Base-by-base conservation (phyloP, 495 filamentous ascomycete genomes). In the Penicillium angulare region DNA sequence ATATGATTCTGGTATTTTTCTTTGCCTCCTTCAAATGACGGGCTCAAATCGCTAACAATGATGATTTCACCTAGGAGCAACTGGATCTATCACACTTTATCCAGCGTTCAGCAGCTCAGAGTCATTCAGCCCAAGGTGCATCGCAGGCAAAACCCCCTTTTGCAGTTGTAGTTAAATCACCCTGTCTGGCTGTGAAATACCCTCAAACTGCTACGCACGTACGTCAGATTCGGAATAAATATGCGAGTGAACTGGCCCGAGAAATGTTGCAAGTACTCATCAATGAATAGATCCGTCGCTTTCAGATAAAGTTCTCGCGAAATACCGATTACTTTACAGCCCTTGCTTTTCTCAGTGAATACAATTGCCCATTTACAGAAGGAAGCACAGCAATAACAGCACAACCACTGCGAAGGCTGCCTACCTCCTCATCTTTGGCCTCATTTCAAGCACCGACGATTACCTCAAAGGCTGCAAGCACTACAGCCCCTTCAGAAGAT, bases 121-220 rank as follows among this genome's bases (percentile, higher is more conserved):
- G 24, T 10, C 45, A 48, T 9, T 24, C 49, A 5, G 36, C 7
- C 5, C 57, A 59, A 33, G 36, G 20, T 32, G 13, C 32, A 8
- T 21, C 47, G 26, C 43, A 45, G 1, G 21, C 56, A 13, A 73
- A 66, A 26, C 50, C 64, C 22, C 13, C 40, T 9, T 68, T 75
- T 43, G 65, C 69, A 7, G 65, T 75, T 24, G 60, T 77, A 15
- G 67, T 77, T n/a, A 77, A 72, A 36, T 45, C 56, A 2, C 74
- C 74, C 6, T 75, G 68, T 48, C 53, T 77, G 8, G 74, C 74
- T 34, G 55, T 77, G 17, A 75, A 73, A 47, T 77, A 72, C 52
- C 65, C 67, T 18, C 36, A 32, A 23, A 33, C 26, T 35, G 38
- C 21, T 53, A 58, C 36, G 16, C 41, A 59, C 45, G 59, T 56